Conservation (phyloP, 1,284 basidiomycete genomes). For the Naganishia albida region DNA sequence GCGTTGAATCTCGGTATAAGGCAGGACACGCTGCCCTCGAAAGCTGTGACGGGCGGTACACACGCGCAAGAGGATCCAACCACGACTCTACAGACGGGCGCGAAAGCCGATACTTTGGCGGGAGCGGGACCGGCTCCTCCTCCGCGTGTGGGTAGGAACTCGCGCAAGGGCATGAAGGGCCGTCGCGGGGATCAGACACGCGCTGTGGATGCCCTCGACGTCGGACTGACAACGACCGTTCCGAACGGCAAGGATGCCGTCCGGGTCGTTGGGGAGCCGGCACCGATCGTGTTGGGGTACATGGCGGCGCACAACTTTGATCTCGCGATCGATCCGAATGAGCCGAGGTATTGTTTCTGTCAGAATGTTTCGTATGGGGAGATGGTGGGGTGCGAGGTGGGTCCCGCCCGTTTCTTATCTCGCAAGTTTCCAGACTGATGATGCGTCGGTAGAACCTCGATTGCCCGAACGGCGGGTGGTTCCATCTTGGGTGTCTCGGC, state of each 20-base stretch:
- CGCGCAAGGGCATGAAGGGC: constrained; percentile 6
- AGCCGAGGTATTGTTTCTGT: constrained; percentile 59
- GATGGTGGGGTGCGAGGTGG: constrained; percentile 53
- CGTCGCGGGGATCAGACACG: not conserved
- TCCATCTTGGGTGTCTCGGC: constrained; percentile 50
- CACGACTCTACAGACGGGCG: constrained; percentile 13
- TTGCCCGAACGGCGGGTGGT: constrained; percentile 58
- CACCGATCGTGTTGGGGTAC: constrained; percentile 31
- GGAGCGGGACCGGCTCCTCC: constrained; percentile 1
- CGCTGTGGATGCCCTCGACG: constrained; percentile 26
- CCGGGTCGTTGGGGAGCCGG: constrained; percentile 7
- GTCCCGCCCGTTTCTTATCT: constrained; percentile 22
- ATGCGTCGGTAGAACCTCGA: constrained; percentile 55
- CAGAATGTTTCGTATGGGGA: constrained; percentile 56
- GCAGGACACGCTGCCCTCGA: constrained; percentile 42
- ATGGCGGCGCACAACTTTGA: constrained; percentile 33
- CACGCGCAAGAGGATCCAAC: not conserved
- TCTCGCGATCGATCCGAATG: constrained; percentile 49
- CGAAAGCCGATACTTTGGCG: constrained; percentile 7
- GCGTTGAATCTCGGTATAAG: constrained; percentile 48
- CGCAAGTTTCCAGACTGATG: constrained; percentile 10
- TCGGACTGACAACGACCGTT: constrained; percentile 23
- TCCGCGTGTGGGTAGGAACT: constrained; percentile 5
- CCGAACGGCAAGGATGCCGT: not conserved
- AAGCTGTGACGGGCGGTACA: constrained; percentile 33